Base-by-base conservation (phyloP, 2,329 filamentous ascomycete species). In the Alternaria tenuissima region DNA sequence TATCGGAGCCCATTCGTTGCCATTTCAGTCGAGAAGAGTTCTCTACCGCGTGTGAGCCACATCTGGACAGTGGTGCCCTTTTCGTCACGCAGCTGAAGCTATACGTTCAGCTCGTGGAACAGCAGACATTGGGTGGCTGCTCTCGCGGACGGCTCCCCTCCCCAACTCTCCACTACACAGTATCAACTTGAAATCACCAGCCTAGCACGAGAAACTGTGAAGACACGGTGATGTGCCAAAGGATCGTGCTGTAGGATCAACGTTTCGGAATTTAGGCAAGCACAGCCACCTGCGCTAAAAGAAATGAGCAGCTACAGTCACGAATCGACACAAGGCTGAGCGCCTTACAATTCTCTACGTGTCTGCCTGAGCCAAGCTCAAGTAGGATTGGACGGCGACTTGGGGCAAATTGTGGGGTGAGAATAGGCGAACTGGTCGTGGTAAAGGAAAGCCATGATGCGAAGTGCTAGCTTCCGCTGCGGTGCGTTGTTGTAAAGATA, bases 251-350 rank as follows among this genome's bases (percentile, higher is more conserved):
- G 54, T 55, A 54, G 41, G 58, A 64, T 59, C 52, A 54, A 46
- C 26, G 58, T 42, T 49, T 53, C 30, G 55, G 52, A 60, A 44
- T 51, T 64, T 57, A 65, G 65, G 66, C 63, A 59, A 58, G 66
- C 70, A 69, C 63, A 69, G 71, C 72, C 72, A 72, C 70, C 55
- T 69, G 65, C 72, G 69, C 72, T 75, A 70, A 70, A 65, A 61
- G 64, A 72, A 61, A 63, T 68, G 64, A 64, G 61, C 61, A 53
- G 59, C 59, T 58, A 46, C 43, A 41, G 44, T 52, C 53, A 58
- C 60, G 63, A 67, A 65, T 67, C 57, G 59, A 59, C 20, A 34
- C 44, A 53, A 55, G 52, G 68, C 66, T 67, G 69, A 66, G 59
- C 54, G 67, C 62, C 64, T 64, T 65, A 59, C 57, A 52, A 48